Base-by-base conservation (phyloP, 495 filamentous ascomycete genomes). In the Stereocaulon alpinum region DNA sequence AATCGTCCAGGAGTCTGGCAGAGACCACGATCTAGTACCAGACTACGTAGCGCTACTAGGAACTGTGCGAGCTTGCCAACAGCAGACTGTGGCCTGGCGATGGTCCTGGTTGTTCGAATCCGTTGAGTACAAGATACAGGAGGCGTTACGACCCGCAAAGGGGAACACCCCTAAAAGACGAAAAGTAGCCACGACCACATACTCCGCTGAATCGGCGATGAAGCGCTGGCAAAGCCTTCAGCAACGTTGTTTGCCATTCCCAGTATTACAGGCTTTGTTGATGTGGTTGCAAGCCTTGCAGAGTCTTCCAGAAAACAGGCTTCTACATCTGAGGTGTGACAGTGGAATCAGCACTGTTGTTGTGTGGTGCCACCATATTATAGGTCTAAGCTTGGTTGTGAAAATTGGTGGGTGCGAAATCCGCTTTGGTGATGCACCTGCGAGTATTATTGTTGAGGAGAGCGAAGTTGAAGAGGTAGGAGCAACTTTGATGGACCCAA, bases 321-420 rank as follows among this genome's bases (percentile, higher is more conserved):
- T 58, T 4, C 51, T 65, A 15, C 51, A 59, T 40, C 2, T 63
- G 14, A 53, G 27, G 40, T 62, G 60, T 50, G 27, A 54, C 27
- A 52, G 40, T 20, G 63, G 63, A 7, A 55, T 63, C 29, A 60
- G 47, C 24, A 65, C 60, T 18, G 18, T 63, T 1, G 56, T 65
- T 15, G 63, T 65, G 9, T 65, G 56, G 63, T 59, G 55, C 60
- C 50, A 65, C 43, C 47, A 65, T 47, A 40, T 65, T 22, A 55
- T 65, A 6, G 63, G 63, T 42, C 40, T 63, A 15, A 60, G 30
- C 17, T 22, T 63, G n/a, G 47, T 20, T 17, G 44, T 63, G 6
- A 22, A 24, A 3, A 14, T 63, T 7, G 17, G 37, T 1, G 49
- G 30, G 27, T 27, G 10, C 4, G 43, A 60, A 11, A 57, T 56